Conservation (phyloP, 2,329 filamentous ascomycete species). For the Zasmidium cellare region DNA sequence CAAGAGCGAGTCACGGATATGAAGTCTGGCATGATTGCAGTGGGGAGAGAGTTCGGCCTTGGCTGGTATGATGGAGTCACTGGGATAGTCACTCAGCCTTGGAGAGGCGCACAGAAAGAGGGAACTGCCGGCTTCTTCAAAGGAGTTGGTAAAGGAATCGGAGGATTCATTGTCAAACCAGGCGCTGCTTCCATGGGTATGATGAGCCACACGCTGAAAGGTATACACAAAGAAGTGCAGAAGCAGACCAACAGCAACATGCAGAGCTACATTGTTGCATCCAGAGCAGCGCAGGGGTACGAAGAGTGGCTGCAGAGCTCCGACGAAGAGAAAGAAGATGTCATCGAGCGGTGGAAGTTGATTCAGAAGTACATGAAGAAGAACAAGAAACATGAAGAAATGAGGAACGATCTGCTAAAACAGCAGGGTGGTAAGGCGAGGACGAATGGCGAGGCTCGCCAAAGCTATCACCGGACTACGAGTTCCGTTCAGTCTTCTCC, state of each 20-base stretch:
- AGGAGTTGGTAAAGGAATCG: constrained; percentile 73
- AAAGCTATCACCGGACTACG: no score
- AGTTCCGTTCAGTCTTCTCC: no score
- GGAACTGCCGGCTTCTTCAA: constrained; percentile 66
- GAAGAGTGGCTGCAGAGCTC: constrained; percentile 59
- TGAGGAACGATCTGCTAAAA: not conserved
- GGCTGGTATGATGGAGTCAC: constrained; percentile 73
- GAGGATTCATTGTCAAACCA: constrained; percentile 70
- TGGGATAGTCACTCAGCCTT: constrained; percentile 69
- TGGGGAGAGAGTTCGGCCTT: constrained; percentile 61
- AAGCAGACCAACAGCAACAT: constrained; percentile 66
- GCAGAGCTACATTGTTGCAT: constrained; percentile 72
- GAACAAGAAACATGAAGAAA: constrained; percentile 19
- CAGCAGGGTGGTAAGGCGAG: no score
- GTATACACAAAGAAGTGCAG: constrained; percentile 67
- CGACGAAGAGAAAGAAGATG: constrained; percentile 59
- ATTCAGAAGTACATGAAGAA: constrained; percentile 56
- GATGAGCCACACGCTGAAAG: constrained; percentile 72
- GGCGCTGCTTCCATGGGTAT: constrained; percentile 59
- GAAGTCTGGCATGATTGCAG: constrained; percentile 52
- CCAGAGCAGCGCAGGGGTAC: constrained; percentile 69
- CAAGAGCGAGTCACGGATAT: constrained; percentile 66
- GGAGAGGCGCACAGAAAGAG: constrained; percentile 60
- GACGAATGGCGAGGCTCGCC: no score
- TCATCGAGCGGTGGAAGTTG: constrained; percentile 63